phyloP scores from a whole-genome alignment of 2,329 filamentous ascomycete species.

The Aspergillus aculeatinus region DNA sequence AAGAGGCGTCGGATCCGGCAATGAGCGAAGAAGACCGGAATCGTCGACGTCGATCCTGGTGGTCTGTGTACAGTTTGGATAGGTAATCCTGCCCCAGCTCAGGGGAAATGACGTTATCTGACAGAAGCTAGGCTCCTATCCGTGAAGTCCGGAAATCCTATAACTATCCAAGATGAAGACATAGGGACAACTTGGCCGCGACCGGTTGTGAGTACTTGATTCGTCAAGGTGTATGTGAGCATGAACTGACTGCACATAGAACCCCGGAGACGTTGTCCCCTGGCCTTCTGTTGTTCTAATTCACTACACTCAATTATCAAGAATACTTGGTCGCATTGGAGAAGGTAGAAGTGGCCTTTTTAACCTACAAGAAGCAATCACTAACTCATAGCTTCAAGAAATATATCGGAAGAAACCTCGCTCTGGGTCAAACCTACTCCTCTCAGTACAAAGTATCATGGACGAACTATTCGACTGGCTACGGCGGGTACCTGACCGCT shows the following conservation, averaged over 20 bases:
- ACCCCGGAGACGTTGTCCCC: constrained; percentile 23
- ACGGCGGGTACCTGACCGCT: constrained; percentile 46
- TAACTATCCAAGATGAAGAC: constrained; percentile 57
- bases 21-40: constrained; percentile 48
- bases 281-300: constrained; percentile 51
- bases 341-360: constrained; percentile 26
- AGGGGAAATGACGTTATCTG: background rate
- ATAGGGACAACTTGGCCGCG: constrained; percentile 46
- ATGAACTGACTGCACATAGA: constrained; percentile 11
- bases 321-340: constrained; percentile 53
- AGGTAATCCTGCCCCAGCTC: constrained; percentile 25
- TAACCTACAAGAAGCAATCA: background rate
- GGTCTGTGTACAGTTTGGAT: constrained; percentile 58
- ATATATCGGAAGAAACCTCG: constrained; percentile 53
- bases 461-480: constrained; percentile 53
- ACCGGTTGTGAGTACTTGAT: constrained; percentile 23
- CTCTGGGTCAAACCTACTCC: constrained; percentile 50
- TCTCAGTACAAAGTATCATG: constrained; percentile 53
- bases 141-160: constrained; percentile 56
- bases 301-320: constrained; percentile 55
- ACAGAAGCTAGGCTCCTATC: constrained; percentile 43
- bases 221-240: no score
- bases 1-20: constrained; percentile 47
- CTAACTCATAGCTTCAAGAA: constrained; percentile 26
- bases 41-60: constrained; percentile 55